Conservation (phyloP, 768 basidiomycete genomes). For the Tephrocybe sp. region DNA sequence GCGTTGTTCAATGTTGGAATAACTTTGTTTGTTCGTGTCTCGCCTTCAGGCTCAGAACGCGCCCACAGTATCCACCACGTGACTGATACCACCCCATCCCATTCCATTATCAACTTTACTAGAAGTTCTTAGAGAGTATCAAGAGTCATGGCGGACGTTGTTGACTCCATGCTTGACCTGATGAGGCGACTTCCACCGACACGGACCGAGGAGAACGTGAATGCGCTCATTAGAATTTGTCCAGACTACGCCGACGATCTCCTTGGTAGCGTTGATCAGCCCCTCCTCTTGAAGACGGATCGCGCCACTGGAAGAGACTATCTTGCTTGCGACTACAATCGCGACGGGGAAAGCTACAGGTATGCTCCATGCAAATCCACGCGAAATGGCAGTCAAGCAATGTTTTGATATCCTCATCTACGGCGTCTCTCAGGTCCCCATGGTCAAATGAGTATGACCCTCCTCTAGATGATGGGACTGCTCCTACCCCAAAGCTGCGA, state of each 20-base stretch:
- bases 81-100: neutral
- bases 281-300: slow-evolving; percentile 80
- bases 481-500: slow-evolving; percentile 79
- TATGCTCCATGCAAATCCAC: slow-evolving; percentile 27
- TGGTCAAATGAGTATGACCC: slow-evolving; percentile 98
- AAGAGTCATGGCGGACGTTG: slow-evolving; percentile 64
- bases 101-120: neutral
- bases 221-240: slow-evolving; percentile 73
- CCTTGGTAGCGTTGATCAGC: slow-evolving; percentile 92
- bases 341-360: slow-evolving; percentile 91
- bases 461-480: slow-evolving; percentile 83
- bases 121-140: neutral
- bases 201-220: slow-evolving; percentile 83
- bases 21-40: neutral
- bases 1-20: no score
- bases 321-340: slow-evolving; percentile 91
- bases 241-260: slow-evolving; percentile 97
- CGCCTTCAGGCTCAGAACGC: neutral
- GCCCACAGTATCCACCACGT: neutral
- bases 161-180: slow-evolving; percentile 93
- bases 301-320: slow-evolving; percentile 82
- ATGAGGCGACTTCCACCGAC: slow-evolving; percentile 95
- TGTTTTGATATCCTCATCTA: slow-evolving; percentile 1
- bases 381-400: neutral
- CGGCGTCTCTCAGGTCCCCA: slow-evolving; percentile 67